Base-by-base conservation (phyloP, 2,329 filamentous ascomycete genomes). In the Phoma sp. region DNA sequence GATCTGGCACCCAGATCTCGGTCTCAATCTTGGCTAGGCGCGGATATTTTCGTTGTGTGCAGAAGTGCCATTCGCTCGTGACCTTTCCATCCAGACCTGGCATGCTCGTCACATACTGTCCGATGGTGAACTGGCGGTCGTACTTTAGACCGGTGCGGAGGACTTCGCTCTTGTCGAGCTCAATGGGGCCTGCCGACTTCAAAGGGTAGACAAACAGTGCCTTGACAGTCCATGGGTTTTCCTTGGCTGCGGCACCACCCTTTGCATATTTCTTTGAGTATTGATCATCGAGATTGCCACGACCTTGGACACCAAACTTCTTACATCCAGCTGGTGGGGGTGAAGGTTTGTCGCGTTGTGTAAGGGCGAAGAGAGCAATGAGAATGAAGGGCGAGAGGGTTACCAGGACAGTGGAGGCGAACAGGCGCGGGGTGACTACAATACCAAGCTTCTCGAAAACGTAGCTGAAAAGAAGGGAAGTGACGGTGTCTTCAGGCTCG, bases 81-180 rank as follows among this genome's bases (percentile, higher is more conserved):
- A 75, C 71, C 25, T 72, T 67, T 10, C 80, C 77, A 2, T 81
- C 76, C 22, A 79, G 63, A 1, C 77, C 78, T 17, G 79, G 77
- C 47, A 72, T 65, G 31, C 73, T 73, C 4, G 75, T 75, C 32
- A 78, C 72, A 36, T 80, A 73, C 73, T 93, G 88, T 1, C 90
- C 92, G 71, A 97, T 91, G 43, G 86, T 88, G 78, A 92, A 96
- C 63, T 94, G 84, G 6, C 92, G 85, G 75, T 97, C 92, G 74
- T 89, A 90, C 71, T 88, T 84, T 52, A 96, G 50, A 2, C 92
- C 92, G 2, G 85, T 85, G 6, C 85, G 78, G 40, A 91, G 76
- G 15, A 95, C 82, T 49, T 85, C 83, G 56, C 84, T 85, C 57
- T 82, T 78, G 46, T 84, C 77, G 41, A 96, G 75, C 76, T 95